phyloP scores from a whole-genome alignment of 176 grass and related monocot genomes.

The Aegilops bicornis region DNA sequence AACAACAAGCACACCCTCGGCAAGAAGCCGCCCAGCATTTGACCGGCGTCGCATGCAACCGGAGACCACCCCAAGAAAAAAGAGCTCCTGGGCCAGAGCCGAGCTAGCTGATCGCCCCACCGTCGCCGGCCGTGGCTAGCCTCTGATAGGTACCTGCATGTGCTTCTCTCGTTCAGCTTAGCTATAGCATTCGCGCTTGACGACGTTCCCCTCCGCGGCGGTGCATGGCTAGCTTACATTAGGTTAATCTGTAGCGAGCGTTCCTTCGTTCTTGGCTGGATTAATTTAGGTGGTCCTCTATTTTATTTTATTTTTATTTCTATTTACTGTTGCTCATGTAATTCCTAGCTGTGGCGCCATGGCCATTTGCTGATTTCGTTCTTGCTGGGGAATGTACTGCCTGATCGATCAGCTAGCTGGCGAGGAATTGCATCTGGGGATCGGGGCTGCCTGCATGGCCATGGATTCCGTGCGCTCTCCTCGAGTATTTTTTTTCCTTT shows the following conservation, averaged over 20 bases:
- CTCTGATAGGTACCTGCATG: conserved; percentile 33
- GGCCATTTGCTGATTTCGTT: conserved; percentile 41
- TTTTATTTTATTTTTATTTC: not conserved
- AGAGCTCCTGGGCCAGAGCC: not conserved
- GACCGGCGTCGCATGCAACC: not conserved
- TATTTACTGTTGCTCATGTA: conserved; percentile 10
- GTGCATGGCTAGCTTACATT: conserved; percentile 3
- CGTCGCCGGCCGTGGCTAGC: not conserved
- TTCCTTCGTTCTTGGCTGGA: conserved; percentile 31
- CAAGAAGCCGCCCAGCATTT: conserved; percentile 58
- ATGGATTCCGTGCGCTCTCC: conserved; percentile 28
- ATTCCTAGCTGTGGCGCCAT: conserved; percentile 24
- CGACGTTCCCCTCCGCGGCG: not conserved
- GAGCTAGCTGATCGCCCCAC: not conserved
- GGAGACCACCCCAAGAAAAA: not conserved
- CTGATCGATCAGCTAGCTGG: not conserved
- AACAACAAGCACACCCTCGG: conserved; percentile 95
- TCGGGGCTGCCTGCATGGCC: conserved; percentile 36
- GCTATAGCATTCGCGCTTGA: not conserved
- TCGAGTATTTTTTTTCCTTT: conserved; percentile 3
- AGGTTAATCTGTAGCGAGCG: conserved; percentile 40
- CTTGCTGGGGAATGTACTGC: conserved; percentile 40
- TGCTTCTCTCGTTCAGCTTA: not conserved
- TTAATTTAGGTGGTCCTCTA: conserved; percentile 16
- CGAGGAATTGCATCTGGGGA: conserved; percentile 31